Evolutionary conservation across 2,329 filamentous ascomycete genomes (phyloP), one percentile per base, ranked within the genome.

Genomic region (Apiospora marii): DNA sequence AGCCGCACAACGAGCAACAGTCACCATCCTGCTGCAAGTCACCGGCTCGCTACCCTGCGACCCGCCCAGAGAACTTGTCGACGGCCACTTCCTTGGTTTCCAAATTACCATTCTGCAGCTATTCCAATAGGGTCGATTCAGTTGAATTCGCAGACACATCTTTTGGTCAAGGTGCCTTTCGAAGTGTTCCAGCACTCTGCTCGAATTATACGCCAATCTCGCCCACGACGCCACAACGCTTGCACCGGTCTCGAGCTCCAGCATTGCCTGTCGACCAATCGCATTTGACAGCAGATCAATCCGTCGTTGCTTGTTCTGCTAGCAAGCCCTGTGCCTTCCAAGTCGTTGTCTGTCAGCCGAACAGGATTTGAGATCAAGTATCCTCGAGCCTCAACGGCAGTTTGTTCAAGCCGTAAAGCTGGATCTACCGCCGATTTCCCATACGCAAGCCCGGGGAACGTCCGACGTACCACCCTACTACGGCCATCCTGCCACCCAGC

Each of bases 401-500:
- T 78, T 72, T 74, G 76, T 74, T 77, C 81, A 86, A 90, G 92
- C 91, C 93, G 94, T 90, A 92, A 96, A 95, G 88, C 94, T 97
- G 94, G 94, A 95, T 93, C 91, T 95, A 84, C 93, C 94, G 86
- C 93, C 93, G 86, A 93, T 95, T 82, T 93, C 93, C 81, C 92
- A 94, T 87, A 90, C 93, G 87, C 92, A 94, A 85, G 90, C 92
- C 89, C 92, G 93, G 90, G 92, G 92, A 87, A 88, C 89, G 81
- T 88, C 89, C 84, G 92, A 95, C 85, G 87, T 89, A 79, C 83
- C 84, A 76, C 81, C 87, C 83, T 94, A 91, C 85, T 93, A 92
- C 85, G 92, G 91, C 84, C 86, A 88, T 81, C 89, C 92, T 85
- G 88, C 90, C 81, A 83, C 86, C 76, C 89, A 92, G 82, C 89